Evolutionary conservation across 805 yeast genomes (phyloP), one percentile per base, ranked within the genome.

Genomic region (Metschnikowia sp.): DNA sequence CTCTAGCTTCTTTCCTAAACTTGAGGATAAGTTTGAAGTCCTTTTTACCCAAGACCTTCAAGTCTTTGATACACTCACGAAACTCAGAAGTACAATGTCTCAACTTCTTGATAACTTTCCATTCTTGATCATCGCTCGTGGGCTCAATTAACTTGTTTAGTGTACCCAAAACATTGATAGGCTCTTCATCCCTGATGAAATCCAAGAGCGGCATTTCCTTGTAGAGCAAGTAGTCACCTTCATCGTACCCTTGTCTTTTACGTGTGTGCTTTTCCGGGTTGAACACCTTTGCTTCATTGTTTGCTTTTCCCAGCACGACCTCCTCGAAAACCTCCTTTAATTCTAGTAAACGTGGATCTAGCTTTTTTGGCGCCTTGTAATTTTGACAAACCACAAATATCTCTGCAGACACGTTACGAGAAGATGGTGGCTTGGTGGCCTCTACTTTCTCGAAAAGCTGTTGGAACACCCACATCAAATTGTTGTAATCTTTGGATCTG

Each of bases 351-450:
- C 96, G 81, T 41, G 97, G 97, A 69, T 94, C 99, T 52, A 94
- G 68, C 64, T 86, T 89, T 66, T 91, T 88, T 41, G 99, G 99
- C 11, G 98, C 97, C 66, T 91, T 92, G 74, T 87, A 94, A 10
- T 95, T 95, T 65, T 84, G 84, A 70, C 99, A 94, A 33, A 91
- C 97, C 40, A 94, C 99, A 63, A 94, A 94, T 61, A 94, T 94
- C 76, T 94, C 99, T 2, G 99, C 99, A 64, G 98, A 92, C 32
- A 94, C 99, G 68, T 89, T 90, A 83, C 99, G 91, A 34, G 97
- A 90, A 8, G 98, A 91, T 8, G 99, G 98, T 8, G 99, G 99
- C 64, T 94, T 94, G 0, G 99, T 94, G 15, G 99, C 99, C 68
- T 94, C 98, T 45, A 94, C 98, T 63, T 86, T 91, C 45, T 90